Evolutionary conservation across 148 eudicot species (phyloP).

Genomic region (Bassia scoparia): DNA sequence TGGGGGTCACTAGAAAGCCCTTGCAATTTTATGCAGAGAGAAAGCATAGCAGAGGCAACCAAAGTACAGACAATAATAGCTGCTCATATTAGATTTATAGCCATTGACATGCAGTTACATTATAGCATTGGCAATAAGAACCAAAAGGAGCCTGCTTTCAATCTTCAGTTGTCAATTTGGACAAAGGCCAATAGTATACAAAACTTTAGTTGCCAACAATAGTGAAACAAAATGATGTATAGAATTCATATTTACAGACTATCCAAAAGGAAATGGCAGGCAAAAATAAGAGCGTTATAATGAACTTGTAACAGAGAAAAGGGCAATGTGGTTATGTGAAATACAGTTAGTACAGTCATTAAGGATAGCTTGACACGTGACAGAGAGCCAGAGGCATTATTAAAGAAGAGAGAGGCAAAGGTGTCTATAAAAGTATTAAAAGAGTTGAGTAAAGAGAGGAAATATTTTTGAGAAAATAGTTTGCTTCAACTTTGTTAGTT

Average conservation of each 20-base stretch:
- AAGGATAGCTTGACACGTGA: too few relatives aligned
- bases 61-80: neutral
- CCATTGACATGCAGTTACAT: neutral
- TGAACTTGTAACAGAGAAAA: too few relatives aligned
- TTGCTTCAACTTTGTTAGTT: too few relatives aligned
- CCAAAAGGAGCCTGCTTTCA: neutral
- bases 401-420: too few relatives aligned
- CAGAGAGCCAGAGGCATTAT: too few relatives aligned
- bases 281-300: neutral
- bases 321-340: too few relatives aligned
- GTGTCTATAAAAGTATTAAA: too few relatives aligned
- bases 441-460: too few relatives aligned
- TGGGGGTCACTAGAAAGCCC: neutral
- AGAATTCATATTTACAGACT: neutral
- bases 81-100: slow-evolving; percentile 2
- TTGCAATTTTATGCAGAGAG: neutral
- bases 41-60: neutral
- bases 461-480: too few relatives aligned
- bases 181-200: neutral
- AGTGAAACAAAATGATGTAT: neutral
- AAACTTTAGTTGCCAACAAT: neutral
- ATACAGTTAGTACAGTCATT: too few relatives aligned
- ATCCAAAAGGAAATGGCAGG: neutral
- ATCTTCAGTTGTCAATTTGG: neutral
- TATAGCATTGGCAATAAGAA: neutral